Evolutionary conservation across 331 rosid genomes (phyloP).

Genomic region (Quercus phellos): DNA sequence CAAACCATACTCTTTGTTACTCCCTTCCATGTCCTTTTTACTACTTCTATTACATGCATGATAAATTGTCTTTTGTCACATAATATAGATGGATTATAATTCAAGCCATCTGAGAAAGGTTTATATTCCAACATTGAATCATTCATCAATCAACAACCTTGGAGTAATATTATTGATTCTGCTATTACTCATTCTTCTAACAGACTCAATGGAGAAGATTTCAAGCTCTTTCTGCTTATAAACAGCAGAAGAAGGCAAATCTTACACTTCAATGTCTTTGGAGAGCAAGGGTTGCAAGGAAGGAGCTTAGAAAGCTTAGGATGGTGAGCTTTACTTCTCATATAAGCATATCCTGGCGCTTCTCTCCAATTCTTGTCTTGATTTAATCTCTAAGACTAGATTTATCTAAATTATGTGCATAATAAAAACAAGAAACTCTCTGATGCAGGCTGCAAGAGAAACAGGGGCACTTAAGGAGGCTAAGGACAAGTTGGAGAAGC

Average conservation of each 20-base stretch:
- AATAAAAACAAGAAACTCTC: constrained; percentile 1
- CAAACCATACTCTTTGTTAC: too few relatives aligned
- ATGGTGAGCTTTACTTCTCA: constrained; percentile 41
- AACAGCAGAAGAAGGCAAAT: constrained; percentile 59
- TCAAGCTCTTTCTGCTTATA: constrained; percentile 54
- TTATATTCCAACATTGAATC: background rate
- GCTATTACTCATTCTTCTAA: constrained; percentile 13
- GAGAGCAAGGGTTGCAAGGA: constrained; percentile 77
- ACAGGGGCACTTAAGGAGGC: constrained; percentile 93
- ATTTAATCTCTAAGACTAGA: constrained; percentile 1
- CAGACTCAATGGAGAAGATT: constrained; percentile 80
- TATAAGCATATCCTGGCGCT: constrained; percentile 1
- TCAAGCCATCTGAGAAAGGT: background rate
- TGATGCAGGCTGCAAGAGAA: constrained; percentile 78
- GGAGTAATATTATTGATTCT: background rate
- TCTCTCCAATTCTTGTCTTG: background rate
- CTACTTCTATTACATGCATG: too few relatives aligned
- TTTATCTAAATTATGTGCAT: constrained; percentile 7
- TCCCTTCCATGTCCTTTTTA: too few relatives aligned
- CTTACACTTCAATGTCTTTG: constrained; percentile 73
- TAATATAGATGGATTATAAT: background rate
- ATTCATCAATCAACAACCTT: background rate
- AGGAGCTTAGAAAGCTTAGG: constrained; percentile 67
- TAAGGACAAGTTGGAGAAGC: constrained; percentile 92
- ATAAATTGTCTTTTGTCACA: background rate